Conservation (phyloP, 139 green algal genomes). For the Coelastrella sp. region DNA sequence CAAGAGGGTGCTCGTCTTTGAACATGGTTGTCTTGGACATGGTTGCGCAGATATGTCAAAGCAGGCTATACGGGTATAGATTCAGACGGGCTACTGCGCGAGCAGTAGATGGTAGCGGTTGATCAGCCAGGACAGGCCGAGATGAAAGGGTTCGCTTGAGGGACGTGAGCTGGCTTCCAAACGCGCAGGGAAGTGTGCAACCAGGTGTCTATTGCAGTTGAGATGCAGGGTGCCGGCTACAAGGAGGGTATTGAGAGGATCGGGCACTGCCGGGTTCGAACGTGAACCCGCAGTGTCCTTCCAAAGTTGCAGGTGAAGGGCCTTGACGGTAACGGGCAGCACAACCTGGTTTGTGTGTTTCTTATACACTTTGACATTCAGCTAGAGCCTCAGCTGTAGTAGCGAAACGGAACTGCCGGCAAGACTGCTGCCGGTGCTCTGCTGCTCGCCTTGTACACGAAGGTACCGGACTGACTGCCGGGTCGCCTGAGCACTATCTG, state of each 20-base stretch:
- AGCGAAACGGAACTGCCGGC: neutral
- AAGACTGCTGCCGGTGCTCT: neutral
- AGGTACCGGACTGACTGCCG: neutral
- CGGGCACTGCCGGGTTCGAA: neutral
- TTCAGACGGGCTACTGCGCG: neutral
- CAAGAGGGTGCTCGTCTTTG: slow-evolving; percentile 93
- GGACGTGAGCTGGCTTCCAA: too few species aligned
- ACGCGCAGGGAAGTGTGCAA: too few species aligned
- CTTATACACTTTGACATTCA: too few species aligned
- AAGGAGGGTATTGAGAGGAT: neutral
- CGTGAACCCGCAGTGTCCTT: neutral
- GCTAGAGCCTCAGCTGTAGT: neutral
- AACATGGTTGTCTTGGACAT: slow-evolving; percentile 66
- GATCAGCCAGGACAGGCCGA: neutral
- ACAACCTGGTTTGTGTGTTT: neutral
- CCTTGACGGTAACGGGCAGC: neutral
- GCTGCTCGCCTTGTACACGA: neutral
- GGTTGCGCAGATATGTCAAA: slow-evolving; percentile 17
- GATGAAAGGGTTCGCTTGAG: neutral
- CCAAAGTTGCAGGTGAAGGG: neutral
- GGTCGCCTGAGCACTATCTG: neutral
- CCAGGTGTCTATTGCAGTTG: neutral
- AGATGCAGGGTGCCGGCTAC: neutral
- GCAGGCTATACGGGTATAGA: neutral
- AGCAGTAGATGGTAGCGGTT: neutral